These are phyloP conservation scores for Pulveroboletus sp. DNA, from an alignment of 768 basidiomycete genomes.

Conservation along the genomic window DNA sequence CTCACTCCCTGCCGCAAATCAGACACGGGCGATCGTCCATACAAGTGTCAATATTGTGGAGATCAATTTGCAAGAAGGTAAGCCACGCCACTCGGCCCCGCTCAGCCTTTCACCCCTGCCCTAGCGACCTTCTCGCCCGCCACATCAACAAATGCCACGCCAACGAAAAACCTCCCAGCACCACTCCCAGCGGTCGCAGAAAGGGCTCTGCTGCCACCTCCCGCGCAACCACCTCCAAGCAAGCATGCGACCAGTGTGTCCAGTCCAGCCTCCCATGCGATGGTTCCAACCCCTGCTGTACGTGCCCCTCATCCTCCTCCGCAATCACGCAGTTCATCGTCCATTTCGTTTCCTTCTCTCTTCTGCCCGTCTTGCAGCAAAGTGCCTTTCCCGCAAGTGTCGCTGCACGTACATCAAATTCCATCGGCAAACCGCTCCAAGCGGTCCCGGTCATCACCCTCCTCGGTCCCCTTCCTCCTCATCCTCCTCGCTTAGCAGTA, in stretches of 20 bases:
- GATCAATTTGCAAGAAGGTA: slow-evolving; percentile 88
- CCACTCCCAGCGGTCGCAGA: slow-evolving; percentile 41
- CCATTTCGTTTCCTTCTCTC: background rate
- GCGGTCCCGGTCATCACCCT: slow-evolving; percentile 61
- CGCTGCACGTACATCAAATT: slow-evolving; percentile 81
- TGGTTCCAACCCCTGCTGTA: slow-evolving; percentile 74
- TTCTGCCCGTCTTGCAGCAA: slow-evolving; percentile 40
- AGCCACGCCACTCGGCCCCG: slow-evolving; percentile 6
- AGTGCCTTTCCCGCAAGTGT: slow-evolving; percentile 66
- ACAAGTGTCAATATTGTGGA: slow-evolving; percentile 83
- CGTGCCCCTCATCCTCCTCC: slow-evolving; percentile 23
- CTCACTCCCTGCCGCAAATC: slow-evolving; percentile 7
- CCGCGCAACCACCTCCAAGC: slow-evolving; percentile 73
- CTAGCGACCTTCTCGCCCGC: slow-evolving; percentile 76
- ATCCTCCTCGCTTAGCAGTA: slow-evolving; percentile 24
- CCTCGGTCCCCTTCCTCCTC: slow-evolving; percentile 33
- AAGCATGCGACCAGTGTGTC: slow-evolving; percentile 83
- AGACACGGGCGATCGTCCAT: slow-evolving; percentile 89
- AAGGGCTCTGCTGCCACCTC: slow-evolving; percentile 65
- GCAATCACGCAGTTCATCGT: background rate
- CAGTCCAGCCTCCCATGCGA: slow-evolving; percentile 72
- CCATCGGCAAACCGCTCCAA: slow-evolving; percentile 75
- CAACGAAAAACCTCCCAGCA: slow-evolving; percentile 53
- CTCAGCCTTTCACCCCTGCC: slow-evolving; percentile 1
- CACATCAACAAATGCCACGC: slow-evolving; percentile 89